A percentile compares a stretch with the other conserved stretches of the same genome.
phyloP scores from a whole-genome alignment of 768 basidiomycete species.

The Brasilioporus rufonigricans region DNA sequence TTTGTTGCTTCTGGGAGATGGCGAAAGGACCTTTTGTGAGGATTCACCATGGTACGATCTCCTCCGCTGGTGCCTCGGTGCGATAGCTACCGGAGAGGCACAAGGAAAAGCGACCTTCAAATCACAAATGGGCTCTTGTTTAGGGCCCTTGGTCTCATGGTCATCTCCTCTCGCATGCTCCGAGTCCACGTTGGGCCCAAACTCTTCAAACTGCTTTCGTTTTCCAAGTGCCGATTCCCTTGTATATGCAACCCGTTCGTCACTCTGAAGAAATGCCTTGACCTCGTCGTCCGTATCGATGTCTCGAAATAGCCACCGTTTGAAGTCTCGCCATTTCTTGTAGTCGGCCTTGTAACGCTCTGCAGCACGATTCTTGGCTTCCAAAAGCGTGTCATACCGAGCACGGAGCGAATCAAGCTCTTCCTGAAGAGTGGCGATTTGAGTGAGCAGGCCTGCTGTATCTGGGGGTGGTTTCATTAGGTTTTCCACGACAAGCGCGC shows the following conservation, averaged over 20 bases:
- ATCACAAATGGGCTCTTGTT: conserved; percentile 4
- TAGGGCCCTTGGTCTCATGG: background rate
- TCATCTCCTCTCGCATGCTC: conserved; percentile 4
- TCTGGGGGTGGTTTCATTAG: conserved; percentile 7
- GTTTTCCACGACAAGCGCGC: background rate
- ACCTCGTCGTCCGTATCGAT: conserved; percentile 30
- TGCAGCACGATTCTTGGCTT: conserved; percentile 43
- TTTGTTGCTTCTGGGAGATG: conserved; percentile 2
- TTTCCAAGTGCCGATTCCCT: conserved; percentile 26
- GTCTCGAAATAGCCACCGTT: conserved; percentile 41
- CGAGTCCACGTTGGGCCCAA: conserved; percentile 10
- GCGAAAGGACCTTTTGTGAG: conserved; percentile 3
- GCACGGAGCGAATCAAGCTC: conserved; percentile 37
- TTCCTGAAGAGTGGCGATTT: conserved; percentile 22
- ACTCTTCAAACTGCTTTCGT: conserved; percentile 26
- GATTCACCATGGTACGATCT: conserved; percentile 19
- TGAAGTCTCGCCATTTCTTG: conserved; percentile 49
- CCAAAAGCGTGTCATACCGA: conserved; percentile 45
- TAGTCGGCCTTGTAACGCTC: conserved; percentile 51
- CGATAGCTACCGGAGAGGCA: background rate
- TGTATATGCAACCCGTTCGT: conserved; percentile 28
- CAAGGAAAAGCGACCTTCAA: background rate
- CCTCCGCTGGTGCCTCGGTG: conserved; percentile 10
- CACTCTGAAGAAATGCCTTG: conserved; percentile 24
- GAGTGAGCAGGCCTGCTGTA: conserved; percentile 4